Base-by-base conservation (phyloP, 2,329 filamentous ascomycete genomes). In the Trichoderma koningiopsis region DNA sequence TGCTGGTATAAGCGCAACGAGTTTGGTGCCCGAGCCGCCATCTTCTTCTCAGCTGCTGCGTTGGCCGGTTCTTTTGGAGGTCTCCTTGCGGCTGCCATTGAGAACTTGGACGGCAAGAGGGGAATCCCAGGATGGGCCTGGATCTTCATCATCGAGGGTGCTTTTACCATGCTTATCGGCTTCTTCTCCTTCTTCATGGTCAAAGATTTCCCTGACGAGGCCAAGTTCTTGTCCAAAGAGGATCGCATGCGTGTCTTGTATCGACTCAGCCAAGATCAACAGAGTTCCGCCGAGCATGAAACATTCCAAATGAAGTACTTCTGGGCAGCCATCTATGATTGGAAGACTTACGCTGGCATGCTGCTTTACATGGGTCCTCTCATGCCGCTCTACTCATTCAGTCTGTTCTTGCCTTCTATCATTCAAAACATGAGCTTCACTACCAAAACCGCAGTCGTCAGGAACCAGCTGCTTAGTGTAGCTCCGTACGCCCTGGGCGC, bases 1-100 rank as follows among this genome's bases (percentile, higher is more conserved):
- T 94, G 91, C 76, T 96, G 93, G 93, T 97, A 96, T 75, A 91
- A 88, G 76, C 85, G 92, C 43, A 87, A 85, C 19, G 93, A 96
- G 75, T 91, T 96, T 67, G 93, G 92, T 61, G 85, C 93, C n/a
- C 88, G 93, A 43, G 89, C 91, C 49, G 91, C 92, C 16, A 88
- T 94, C 68, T 95, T 96, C 83, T 96, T 96, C 82, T 93, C 91
- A 0, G 91, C 92, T 0, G 92, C 93, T 0, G 92, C 93, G 0
- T 80, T 96, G 0, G 90, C 92, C 0, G 93, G 93, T 0, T 93
- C 90, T 0, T 93, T 94, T 72, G 91, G 91, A 75, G 91, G 91
- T 4, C 85, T 93, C 1, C 84, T 93, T 3, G 91, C 91, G 0
- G 90, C 90, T 3, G 91, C 86, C 0, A 93, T 93, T 72, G 85